These are phyloP conservation scores for Sporothrix luriei DNA, from an alignment of 2,329 filamentous ascomycete genomes.

Conservation along the genomic window DNA sequence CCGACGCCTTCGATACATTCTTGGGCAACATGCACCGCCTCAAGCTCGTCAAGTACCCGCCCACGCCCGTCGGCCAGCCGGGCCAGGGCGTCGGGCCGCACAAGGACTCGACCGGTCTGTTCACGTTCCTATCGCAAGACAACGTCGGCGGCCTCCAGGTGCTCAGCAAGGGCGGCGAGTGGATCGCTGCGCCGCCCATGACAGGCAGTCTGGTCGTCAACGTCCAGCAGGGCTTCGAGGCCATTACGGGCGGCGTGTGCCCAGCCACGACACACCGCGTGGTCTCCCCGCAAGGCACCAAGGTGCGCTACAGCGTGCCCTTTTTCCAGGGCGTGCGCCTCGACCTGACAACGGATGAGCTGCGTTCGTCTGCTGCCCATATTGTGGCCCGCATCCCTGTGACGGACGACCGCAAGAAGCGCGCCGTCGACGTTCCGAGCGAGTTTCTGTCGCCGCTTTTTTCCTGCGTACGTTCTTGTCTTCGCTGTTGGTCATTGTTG, in stretches of 20 bases:
- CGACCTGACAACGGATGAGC: constrained; percentile 40
- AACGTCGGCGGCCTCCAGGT: constrained; percentile 56
- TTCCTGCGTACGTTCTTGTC: constrained; percentile 29
- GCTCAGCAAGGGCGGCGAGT: constrained; percentile 52
- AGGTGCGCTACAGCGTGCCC: constrained; percentile 47
- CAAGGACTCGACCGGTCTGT: constrained; percentile 65
- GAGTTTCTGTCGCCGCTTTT: constrained; percentile 34
- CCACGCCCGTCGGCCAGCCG: constrained; percentile 38
- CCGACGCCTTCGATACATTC: constrained; percentile 56
- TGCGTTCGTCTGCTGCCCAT: constrained; percentile 30
- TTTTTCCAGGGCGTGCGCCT: constrained; percentile 56
- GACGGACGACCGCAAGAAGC: constrained; percentile 31
- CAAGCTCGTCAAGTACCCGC: constrained; percentile 59
- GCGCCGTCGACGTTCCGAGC: constrained; percentile 34
- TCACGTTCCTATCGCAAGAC: constrained; percentile 64
- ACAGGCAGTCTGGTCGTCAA: constrained; percentile 59
- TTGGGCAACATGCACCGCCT: constrained; percentile 61
- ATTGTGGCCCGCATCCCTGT: constrained; percentile 33
- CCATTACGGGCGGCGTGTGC: constrained; percentile 57
- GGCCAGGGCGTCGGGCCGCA: constrained; percentile 61
- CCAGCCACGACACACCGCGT: constrained; percentile 56
- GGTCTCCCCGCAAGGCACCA: constrained; percentile 35
- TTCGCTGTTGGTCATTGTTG: neutral
- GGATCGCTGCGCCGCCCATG: constrained; percentile 55
- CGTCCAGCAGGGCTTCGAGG: constrained; percentile 61